Evolutionary conservation across 306 rosid genomes (phyloP).

Genomic region (Cucurbita argyrosperma): DNA sequence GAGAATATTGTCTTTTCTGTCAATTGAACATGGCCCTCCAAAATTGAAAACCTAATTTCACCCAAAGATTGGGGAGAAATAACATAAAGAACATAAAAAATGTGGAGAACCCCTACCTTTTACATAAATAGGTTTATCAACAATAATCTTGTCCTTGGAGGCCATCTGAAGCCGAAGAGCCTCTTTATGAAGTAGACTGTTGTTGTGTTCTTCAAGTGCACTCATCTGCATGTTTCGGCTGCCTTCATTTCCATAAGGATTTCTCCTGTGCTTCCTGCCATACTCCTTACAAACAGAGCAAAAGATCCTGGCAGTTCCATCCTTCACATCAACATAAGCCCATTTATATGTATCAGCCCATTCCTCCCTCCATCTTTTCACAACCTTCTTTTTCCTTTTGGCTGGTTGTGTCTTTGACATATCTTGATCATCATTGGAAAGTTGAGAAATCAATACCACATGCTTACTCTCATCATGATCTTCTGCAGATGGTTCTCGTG

Average conservation of each 20-base stretch:
- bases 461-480: constrained; percentile 71
- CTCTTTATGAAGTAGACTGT: constrained; percentile 97
- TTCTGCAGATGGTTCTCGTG: constrained; percentile 69
- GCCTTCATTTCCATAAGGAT: constrained; percentile 96
- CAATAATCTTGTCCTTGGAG: constrained; percentile 78
- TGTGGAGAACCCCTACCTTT: constrained; percentile 36
- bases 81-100: not conserved
- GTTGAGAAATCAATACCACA: constrained; percentile 69
- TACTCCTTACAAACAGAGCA: constrained; percentile 96
- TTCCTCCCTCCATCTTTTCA: constrained; percentile 99
- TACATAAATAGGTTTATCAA: constrained; percentile 77
- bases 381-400: constrained; percentile 93
- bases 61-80: not conserved
- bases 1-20: not conserved
- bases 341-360: constrained; percentile 99
- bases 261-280: constrained; percentile 92
- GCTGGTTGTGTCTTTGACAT: constrained; percentile 47
- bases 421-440: constrained; percentile 67
- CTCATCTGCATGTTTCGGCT: constrained; percentile 99
- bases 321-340: constrained; percentile 92
- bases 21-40: not conserved
- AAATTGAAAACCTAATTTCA: not conserved
- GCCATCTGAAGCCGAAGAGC: constrained; percentile 97
- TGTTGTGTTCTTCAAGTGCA: constrained; percentile 92
- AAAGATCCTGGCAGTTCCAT: constrained; percentile 92